phyloP scores from a whole-genome alignment of 1,284 basidiomycete genomes.

The Amylostereum areolatum region DNA sequence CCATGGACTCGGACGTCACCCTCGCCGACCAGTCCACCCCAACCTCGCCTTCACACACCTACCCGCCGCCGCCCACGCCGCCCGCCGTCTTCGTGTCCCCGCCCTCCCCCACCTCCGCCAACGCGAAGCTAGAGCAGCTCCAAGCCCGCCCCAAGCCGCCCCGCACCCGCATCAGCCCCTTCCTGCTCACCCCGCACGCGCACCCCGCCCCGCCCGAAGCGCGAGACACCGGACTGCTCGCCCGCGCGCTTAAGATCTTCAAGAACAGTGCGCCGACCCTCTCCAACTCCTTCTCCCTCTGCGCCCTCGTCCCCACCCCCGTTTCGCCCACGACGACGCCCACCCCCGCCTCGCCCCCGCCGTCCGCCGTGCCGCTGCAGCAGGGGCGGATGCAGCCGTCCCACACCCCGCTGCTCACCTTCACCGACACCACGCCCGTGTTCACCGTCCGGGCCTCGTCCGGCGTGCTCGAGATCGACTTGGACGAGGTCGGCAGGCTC shows the following conservation, averaged over 20 bases:
- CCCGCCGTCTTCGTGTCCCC: conserved; percentile 31
- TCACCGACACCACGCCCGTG: conserved; percentile 65
- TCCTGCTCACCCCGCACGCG: conserved; percentile 54
- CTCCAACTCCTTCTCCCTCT: conserved; percentile 61
- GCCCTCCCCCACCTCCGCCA: conserved; percentile 37
- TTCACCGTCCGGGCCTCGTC: conserved; percentile 50
- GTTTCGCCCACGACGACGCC: too few relatives aligned
- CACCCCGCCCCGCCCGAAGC: conserved; percentile 28
- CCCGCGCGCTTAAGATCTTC: conserved; percentile 46
- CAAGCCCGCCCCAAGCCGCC: conserved; percentile 6
- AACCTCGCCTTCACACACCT: conserved; percentile 35
- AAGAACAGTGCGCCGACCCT: conserved; percentile 53
- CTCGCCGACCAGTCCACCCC: conserved; percentile 33
- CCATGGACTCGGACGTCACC: conserved; percentile 13
- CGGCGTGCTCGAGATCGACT: conserved; percentile 60
- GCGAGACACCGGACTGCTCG: conserved; percentile 45
- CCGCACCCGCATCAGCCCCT: conserved; percentile 36
- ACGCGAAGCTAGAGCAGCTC: conserved; percentile 33
- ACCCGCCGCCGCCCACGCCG: conserved; percentile 12
- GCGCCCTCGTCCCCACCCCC: conserved; percentile 25
- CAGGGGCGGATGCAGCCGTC: conserved; percentile 18
- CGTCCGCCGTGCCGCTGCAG: too few relatives aligned
- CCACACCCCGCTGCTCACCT: conserved; percentile 48
- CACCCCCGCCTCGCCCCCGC: too few relatives aligned
- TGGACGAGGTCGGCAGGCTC: conserved; percentile 45